Evolutionary conservation across 2,329 filamentous ascomycete species (phyloP).

Genomic region (Neodidymelliopsis sp.): DNA sequence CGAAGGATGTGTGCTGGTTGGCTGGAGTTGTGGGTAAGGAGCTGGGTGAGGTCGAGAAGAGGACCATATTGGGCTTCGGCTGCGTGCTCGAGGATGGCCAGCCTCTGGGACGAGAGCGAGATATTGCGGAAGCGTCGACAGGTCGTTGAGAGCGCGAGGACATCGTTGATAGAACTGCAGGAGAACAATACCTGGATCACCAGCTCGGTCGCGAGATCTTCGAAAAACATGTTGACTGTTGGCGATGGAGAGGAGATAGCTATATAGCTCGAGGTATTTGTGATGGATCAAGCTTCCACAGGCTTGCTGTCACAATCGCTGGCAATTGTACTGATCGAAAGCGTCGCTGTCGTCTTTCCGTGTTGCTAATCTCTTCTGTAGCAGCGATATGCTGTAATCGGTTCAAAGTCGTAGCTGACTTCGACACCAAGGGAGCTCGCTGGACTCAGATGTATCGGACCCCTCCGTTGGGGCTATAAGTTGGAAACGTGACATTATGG

Average conservation of each 20-base stretch:
- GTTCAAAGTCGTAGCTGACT: constrained; percentile 35
- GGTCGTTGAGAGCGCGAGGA: constrained; percentile 62
- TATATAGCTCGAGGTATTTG: constrained; percentile 5
- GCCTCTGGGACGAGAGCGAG: constrained; percentile 61
- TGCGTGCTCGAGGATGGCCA: constrained; percentile 61
- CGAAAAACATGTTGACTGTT: constrained; percentile 59
- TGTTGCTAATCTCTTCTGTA: too few relatives aligned
- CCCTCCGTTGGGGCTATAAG: constrained; percentile 64
- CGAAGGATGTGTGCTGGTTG: constrained; percentile 65
- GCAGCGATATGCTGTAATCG: constrained; percentile 24
- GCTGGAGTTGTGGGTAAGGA: constrained; percentile 67
- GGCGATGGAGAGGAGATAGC: too few relatives aligned
- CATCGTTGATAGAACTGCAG: constrained; percentile 60
- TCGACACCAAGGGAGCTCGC: constrained; percentile 36
- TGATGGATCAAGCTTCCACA: background rate
- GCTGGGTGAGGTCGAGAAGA: constrained; percentile 64
- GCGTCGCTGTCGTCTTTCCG: too few relatives aligned
- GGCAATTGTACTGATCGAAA: too few relatives aligned
- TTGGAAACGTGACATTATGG: constrained; percentile 39
- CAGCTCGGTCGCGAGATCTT: constrained; percentile 65
- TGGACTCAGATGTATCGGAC: constrained; percentile 55
- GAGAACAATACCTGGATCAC: constrained; percentile 64
- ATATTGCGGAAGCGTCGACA: constrained; percentile 63
- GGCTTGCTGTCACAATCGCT: too few relatives aligned
- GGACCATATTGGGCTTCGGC: constrained; percentile 66